Evolutionary conservation across 1,139 yeast genomes (phyloP).

Genomic region (Suhomyces chickasaworum): DNA sequence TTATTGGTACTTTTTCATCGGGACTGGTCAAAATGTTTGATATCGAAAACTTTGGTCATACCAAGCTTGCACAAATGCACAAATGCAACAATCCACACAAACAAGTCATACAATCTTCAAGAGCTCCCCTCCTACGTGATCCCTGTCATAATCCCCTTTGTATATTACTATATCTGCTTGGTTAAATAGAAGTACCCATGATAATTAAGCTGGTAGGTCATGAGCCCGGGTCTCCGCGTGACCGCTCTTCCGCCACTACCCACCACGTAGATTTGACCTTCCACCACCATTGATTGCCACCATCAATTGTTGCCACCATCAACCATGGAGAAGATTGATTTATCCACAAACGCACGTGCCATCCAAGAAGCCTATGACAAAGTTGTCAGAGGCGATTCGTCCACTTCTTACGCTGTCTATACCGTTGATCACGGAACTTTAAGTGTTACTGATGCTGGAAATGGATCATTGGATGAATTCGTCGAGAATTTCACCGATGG

Average conservation of each 20-base stretch:
- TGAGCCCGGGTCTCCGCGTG: background rate
- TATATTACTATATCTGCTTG: no score
- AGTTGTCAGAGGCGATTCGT: constrained; percentile 62
- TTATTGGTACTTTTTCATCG: no score
- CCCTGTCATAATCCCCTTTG: no score
- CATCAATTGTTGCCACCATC: constrained; percentile 4
- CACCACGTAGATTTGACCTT: constrained; percentile 3
- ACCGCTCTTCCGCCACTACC: constrained; percentile 1
- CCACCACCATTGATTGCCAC: constrained; percentile 1
- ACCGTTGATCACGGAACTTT: constrained; percentile 62
- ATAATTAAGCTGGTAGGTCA: no score
- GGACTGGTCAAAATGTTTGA: no score
- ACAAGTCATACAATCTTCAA: no score
- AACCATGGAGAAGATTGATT: constrained; percentile 56
- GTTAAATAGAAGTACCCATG: no score
- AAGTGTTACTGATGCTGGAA: constrained; percentile 58
- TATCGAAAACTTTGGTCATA: no score
- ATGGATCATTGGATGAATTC: constrained; percentile 74
- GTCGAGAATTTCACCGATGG: constrained; percentile 84
- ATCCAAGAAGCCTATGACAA: constrained; percentile 65
- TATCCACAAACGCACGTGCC: constrained; percentile 58
- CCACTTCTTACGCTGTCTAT: constrained; percentile 61
- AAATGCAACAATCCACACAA: no score
- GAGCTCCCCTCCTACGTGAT: no score
- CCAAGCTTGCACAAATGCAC: no score